phyloP scores from a whole-genome alignment of 106 monocot genomes.

The Xerophyta viscosa region DNA sequence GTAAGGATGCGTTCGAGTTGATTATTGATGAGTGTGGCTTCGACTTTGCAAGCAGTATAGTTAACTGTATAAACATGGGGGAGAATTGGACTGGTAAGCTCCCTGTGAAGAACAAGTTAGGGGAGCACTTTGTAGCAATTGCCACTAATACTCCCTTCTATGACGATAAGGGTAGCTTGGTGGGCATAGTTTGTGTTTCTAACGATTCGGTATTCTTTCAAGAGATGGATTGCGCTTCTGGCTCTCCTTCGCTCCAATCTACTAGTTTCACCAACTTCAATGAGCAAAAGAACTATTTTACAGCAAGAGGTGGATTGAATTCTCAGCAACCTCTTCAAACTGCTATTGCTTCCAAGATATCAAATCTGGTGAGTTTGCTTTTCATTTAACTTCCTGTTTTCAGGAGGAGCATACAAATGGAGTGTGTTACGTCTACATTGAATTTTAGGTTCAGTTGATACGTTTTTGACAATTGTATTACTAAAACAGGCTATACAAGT shows the following conservation, averaged over 20 bases:
- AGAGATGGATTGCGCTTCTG: slow-evolving; percentile 23
- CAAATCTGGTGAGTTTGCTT: slow-evolving; percentile 68
- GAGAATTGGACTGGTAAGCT: slow-evolving; percentile 91
- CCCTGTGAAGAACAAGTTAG: slow-evolving; percentile 67
- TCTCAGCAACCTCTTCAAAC: slow-evolving; percentile 60
- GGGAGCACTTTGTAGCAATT: slow-evolving; percentile 64
- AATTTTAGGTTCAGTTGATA: background rate
- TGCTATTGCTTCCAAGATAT: slow-evolving; percentile 80
- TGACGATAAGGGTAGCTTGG: slow-evolving; percentile 71
- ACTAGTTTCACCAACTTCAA: slow-evolving; percentile 6
- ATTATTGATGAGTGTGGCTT: slow-evolving; percentile 51
- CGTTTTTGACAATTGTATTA: slow-evolving; percentile 17
- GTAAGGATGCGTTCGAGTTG: slow-evolving; percentile 62
- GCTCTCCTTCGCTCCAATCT: slow-evolving; percentile 7
- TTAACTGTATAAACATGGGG: slow-evolving; percentile 38
- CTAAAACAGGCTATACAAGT: slow-evolving; percentile 65
- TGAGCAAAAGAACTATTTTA: slow-evolving; percentile 18
- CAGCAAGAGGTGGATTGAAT: slow-evolving; percentile 33
- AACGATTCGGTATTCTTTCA: slow-evolving; percentile 62
- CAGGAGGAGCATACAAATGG: no score
- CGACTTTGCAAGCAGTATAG: slow-evolving; percentile 38
- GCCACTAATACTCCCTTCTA: slow-evolving; percentile 82
- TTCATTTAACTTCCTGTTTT: no score
- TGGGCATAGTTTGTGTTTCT: slow-evolving; percentile 85
- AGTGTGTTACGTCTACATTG: no score